These are phyloP conservation scores for Sporothrix brunneoviolacea DNA, from an alignment of 2,329 filamentous ascomycete genomes.

Conservation along the genomic window DNA sequence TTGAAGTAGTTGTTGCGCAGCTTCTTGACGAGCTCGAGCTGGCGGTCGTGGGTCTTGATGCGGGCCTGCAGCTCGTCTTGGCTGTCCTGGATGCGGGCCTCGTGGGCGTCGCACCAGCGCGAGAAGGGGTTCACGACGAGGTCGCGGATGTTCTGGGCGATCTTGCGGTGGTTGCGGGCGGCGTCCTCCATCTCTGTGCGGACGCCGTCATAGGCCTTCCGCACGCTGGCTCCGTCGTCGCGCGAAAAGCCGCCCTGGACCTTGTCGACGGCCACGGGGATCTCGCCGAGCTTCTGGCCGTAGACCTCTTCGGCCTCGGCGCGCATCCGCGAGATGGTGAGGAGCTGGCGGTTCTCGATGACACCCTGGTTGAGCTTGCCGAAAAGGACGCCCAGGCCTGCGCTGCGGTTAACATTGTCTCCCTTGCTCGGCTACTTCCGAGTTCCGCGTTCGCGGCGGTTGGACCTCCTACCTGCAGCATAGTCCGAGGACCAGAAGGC, in stretches of 20 bases:
- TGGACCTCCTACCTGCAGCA: constrained; percentile 65
- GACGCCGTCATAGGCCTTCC: constrained; percentile 95
- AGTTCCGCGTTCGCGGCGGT: no score
- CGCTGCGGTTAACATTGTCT: neutral
- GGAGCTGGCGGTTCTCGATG: constrained; percentile 87
- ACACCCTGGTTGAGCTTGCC: constrained; percentile 95
- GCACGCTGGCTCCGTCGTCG: constrained; percentile 92
- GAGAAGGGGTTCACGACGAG: constrained; percentile 91
- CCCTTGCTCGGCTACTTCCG: no score
- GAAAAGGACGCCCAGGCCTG: constrained; percentile 86
- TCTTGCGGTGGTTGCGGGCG: constrained; percentile 84
- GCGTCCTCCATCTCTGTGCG: constrained; percentile 89
- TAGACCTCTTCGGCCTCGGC: constrained; percentile 93
- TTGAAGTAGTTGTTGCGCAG: constrained; percentile 96
- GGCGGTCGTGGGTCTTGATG: constrained; percentile 88
- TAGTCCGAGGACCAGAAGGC: constrained; percentile 99
- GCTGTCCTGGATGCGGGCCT: constrained; percentile 81
- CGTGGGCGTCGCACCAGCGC: constrained; percentile 94
- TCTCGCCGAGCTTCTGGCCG: constrained; percentile 71
- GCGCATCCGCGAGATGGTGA: constrained; percentile 87
- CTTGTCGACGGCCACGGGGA: constrained; percentile 74
- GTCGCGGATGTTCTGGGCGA: constrained; percentile 92
- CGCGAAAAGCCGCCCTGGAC: constrained; percentile 75
- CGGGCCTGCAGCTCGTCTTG: constrained; percentile 88
- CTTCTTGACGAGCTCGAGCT: constrained; percentile 86